Percentiles rank a stretch among this genome's conserved stretches.
Conservation (phyloP, 2,329 filamentous ascomycete genomes). For the Akanthomyces muscarius region DNA sequence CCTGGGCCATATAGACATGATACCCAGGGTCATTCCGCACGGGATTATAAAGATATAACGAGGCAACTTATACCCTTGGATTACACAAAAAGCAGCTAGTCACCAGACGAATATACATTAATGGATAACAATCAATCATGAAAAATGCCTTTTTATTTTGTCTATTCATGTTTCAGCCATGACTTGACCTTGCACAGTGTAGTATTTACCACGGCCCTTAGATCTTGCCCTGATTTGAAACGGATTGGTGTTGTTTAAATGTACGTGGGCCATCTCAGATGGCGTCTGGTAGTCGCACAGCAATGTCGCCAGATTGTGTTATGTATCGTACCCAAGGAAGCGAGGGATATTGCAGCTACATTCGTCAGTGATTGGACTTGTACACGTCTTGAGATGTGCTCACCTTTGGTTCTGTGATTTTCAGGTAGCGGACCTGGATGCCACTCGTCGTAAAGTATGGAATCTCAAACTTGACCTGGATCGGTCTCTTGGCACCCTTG, state of each 20-base stretch:
- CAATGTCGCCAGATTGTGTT: constrained; percentile 95
- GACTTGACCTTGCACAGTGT: background rate
- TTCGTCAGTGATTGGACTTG: constrained; percentile 5
- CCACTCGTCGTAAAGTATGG: constrained; percentile 99
- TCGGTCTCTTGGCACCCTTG: constrained; percentile 88
- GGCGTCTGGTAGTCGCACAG: constrained; percentile 88
- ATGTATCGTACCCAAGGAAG: constrained; percentile 98
- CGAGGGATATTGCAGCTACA: constrained; percentile 92
- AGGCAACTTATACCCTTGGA: constrained; percentile 5
- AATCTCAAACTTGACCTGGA: constrained; percentile 99
- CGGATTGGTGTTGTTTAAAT: background rate
- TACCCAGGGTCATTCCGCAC: background rate
- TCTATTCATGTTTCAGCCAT: constrained; percentile 7
- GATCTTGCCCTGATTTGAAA: background rate
- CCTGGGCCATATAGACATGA: background rate
- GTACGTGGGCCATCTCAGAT: constrained; percentile 47
- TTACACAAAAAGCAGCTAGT: background rate
- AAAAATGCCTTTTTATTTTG: background rate
- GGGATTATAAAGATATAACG: background rate
- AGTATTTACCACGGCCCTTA: background rate
- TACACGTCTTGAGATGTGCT: constrained; percentile 6
- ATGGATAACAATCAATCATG: background rate
- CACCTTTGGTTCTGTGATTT: constrained; percentile 99
- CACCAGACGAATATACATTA: background rate
- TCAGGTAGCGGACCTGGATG: constrained; percentile 96